Evolutionary conservation across 192 early-diverging fungal species (phyloP), one percentile per base, ranked within the genome.

Genomic region (Bifiguratus adelaidae): DNA sequence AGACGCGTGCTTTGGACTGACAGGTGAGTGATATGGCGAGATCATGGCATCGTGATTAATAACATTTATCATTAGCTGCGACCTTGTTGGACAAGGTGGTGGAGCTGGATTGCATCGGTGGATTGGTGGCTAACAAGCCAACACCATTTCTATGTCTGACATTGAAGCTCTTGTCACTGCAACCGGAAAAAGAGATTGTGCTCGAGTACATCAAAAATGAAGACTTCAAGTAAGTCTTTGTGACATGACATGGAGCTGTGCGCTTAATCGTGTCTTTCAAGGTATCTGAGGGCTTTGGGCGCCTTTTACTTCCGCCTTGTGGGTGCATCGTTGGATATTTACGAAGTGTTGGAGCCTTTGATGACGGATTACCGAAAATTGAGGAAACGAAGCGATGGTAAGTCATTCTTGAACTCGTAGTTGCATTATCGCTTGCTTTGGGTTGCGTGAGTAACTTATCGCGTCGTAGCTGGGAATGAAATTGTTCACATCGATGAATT

Each of bases 1-100:
- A 53, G 90, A 97, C 47, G 76, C 85, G 20, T 94, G 91, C 66
- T 99, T 97, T 73, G 92, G 83, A 0, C 71, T 97, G 15, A 91
- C 88, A 35, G 73, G 82, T 85, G 65, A 45, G 21, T 25, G 0
- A 4, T n/a, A 28, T 32, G 7, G n/a, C n/a, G n/a, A n/a, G n/a
- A n/a, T 28, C 13, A 40, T 15, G 13, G 18, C 7, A 6, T 5
- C 37, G 7, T 21, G 18, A 40, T 11, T 24, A 26, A 62, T 8
- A 23, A 1, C 43, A 2, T 24, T 34, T 12, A 28, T 22, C 18
- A 11, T 18, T 54, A 73, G 88, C 89, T 27, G 89, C 86, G 24
- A 81, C 88, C 16, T 70, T 97, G 25, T 77, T 97, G 56, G 92
- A 91, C 53, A 88, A 88, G 52, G 95, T 91, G 13, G 80, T 83